These are phyloP conservation scores for Pascua sp. DNA, from an alignment of 1,284 basidiomycete species.

Conservation along the genomic window DNA sequence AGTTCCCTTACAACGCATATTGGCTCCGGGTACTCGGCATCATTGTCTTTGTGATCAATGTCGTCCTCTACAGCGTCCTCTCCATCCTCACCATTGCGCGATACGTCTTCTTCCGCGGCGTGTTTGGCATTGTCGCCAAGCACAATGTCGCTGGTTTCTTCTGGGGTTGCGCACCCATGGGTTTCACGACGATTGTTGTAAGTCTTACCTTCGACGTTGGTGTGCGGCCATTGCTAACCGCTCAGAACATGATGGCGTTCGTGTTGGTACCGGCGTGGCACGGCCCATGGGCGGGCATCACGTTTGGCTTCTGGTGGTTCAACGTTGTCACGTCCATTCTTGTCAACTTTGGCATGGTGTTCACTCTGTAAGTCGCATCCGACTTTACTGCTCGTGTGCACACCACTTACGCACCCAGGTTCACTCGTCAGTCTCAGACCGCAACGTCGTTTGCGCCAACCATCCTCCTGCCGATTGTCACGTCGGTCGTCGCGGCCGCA, in stretches of 20 bases:
- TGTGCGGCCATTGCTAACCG: conserved; percentile 21
- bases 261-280: conserved; percentile 52
- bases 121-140: conserved; percentile 58
- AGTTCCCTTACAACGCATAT: conserved; percentile 51
- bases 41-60: conserved; percentile 65
- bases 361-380: conserved; percentile 49
- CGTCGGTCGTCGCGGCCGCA: conserved; percentile 65
- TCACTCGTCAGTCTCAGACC: conserved; percentile 61
- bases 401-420: conserved; percentile 56
- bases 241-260: conserved; percentile 52
- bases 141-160: conserved; percentile 66
- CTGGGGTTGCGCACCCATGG: conserved; percentile 68
- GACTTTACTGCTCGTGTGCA: too few relatives aligned
- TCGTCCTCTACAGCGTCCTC: conserved; percentile 62
- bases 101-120: conserved; percentile 58
- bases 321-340: conserved; percentile 57
- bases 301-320: conserved; percentile 75
- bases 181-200: conserved; percentile 61
- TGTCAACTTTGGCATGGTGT: conserved; percentile 63
- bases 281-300: conserved; percentile 56
- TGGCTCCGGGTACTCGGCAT: conserved; percentile 48
- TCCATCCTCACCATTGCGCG: conserved; percentile 53
- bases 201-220: conserved; percentile 11
- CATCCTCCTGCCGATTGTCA: conserved; percentile 70
- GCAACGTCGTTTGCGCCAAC: conserved; percentile 58